These are phyloP conservation scores for Hypoxylon cercidicola DNA, from an alignment of 495 filamentous ascomycete species.

Conservation along the genomic window DNA sequence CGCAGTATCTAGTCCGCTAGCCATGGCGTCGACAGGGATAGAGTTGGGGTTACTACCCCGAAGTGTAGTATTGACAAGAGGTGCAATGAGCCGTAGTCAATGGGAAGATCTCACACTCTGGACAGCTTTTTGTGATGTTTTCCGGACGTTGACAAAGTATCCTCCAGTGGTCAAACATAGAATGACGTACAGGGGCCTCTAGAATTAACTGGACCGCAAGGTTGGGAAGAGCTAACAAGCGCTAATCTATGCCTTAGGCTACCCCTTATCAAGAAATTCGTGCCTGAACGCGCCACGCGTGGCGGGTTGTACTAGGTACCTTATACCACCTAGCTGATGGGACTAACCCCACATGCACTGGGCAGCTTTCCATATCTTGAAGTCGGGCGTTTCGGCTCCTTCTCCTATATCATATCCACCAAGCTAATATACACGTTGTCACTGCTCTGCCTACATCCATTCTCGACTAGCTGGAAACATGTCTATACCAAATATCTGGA, in stretches of 20 bases:
- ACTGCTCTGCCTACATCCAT: background rate
- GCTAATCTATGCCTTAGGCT: too few relatives aligned
- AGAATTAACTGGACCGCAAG: slow-evolving; percentile 8
- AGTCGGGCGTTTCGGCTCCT: background rate
- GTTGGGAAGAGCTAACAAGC: slow-evolving; percentile 5
- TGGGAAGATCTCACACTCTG: background rate
- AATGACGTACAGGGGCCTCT: slow-evolving; percentile 36
- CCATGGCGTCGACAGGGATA: slow-evolving; percentile 42
- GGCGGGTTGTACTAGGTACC: too few relatives aligned
- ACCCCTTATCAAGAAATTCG: too few relatives aligned
- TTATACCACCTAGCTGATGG: too few relatives aligned
- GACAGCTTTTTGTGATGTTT: too few relatives aligned
- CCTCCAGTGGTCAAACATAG: background rate
- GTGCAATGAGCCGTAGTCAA: background rate
- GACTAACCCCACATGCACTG: too few relatives aligned
- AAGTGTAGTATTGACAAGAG: background rate
- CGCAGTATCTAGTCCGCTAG: slow-evolving; percentile 54
- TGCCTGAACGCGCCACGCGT: too few relatives aligned
- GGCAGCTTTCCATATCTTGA: background rate
- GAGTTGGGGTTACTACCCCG: background rate
- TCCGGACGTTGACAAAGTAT: slow-evolving; percentile 1
- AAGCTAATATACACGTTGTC: too few relatives aligned
- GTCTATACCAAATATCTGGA: slow-evolving; percentile 82
- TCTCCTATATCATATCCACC: background rate
- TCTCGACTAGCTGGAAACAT: slow-evolving; percentile 29